Evolutionary conservation across 352 stramenopile genomes (phyloP), one percentile per base, ranked within the genome.

Genomic region (Aphanomyces invadans): DNA sequence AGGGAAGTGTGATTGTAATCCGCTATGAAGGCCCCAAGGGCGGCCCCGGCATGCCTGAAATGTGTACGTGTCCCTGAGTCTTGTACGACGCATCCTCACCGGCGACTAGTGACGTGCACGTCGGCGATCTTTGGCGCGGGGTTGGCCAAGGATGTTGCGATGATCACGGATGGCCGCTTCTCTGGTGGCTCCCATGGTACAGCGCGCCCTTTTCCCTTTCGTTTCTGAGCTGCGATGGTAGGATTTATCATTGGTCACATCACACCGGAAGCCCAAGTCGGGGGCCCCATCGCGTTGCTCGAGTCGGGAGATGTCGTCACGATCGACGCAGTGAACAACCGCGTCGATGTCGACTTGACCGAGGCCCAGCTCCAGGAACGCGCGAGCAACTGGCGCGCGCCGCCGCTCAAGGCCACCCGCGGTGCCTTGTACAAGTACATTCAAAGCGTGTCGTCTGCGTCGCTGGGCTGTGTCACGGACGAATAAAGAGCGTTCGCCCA

Each of bases 341-440:
- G 88, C 52, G 98, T 99, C 66, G 91, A 98, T 74, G 77, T 98
- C 44, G 70, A 83, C 52, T 88, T 99, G 71, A 89, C 79, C 10
- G 77, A 90, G 46, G 90, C 94, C 29, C 88, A 98, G 78, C 87
- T 96, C 73, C 88, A 91, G 38, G 77, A 87, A 69, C 85, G 94
- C 66, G 86, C 91, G 74, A 82, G 90, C 64, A 73, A 81, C 62
- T 99, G 95, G 95, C 78, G 72, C 33, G 82, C 96, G 32, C 96
- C 95, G 65, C 92, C 94, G 45, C 91, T 98, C 62, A 92, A 97
- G 69, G 86, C 82, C 29, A 98, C 78, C 64, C 82, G 91, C 49
- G 97, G 96, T 53, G 98, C 95, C 69, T 80, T 99, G 32, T 99
- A 98, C 84, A 99, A 99, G 86, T 99, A 98, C 78, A 98, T 99